A percentile compares a stretch with the other conserved stretches of the same genome.
phyloP scores from a whole-genome alignment of 768 basidiomycete genomes.

The Agaricus sinodeliciosus region DNA sequence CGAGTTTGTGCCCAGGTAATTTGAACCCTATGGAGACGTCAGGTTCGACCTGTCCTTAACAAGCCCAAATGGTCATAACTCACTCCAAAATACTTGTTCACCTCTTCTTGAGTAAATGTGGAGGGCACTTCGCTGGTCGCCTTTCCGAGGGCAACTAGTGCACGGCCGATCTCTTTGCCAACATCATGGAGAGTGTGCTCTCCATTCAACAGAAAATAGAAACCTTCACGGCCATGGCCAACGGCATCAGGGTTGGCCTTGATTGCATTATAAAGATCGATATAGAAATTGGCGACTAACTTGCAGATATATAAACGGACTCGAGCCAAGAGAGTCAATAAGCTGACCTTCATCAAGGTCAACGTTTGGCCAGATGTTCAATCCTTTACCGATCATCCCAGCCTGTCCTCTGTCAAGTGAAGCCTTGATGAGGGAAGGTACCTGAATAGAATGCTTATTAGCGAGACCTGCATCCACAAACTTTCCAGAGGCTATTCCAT shows the following conservation, averaged over 20 bases:
- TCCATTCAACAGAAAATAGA: slow-evolving; percentile 44
- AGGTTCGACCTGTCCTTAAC: background rate
- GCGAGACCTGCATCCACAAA: slow-evolving; percentile 46
- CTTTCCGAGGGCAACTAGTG: slow-evolving; percentile 30
- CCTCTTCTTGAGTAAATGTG: slow-evolving; percentile 39
- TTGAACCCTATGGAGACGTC: slow-evolving; percentile 8
- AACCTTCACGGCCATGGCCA: slow-evolving; percentile 37
- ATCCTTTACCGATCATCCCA: slow-evolving; percentile 45
- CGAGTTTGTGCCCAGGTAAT: slow-evolving; percentile 26
- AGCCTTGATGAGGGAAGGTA: slow-evolving; percentile 36
- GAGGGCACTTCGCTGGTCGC: slow-evolving; percentile 32
- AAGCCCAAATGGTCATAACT: background rate
- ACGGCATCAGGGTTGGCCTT: slow-evolving; percentile 18
- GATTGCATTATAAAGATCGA: slow-evolving; percentile 33
- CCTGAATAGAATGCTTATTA: slow-evolving; percentile 43
- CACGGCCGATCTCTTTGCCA: slow-evolving; percentile 30
- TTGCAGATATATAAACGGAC: background rate
- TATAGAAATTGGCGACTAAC: slow-evolving; percentile 39
- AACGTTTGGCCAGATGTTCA: slow-evolving; percentile 49
- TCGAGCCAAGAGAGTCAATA: background rate
- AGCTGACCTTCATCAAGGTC: slow-evolving; percentile 44
- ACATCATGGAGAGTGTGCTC: slow-evolving; percentile 35
- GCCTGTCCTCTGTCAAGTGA: slow-evolving; percentile 37
- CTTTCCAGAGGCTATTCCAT: slow-evolving; percentile 37
- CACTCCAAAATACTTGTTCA: slow-evolving; percentile 30